These are phyloP conservation scores for Stachybotrys echinatus DNA, from an alignment of 2,329 filamentous ascomycete species.

Conservation along the genomic window DNA sequence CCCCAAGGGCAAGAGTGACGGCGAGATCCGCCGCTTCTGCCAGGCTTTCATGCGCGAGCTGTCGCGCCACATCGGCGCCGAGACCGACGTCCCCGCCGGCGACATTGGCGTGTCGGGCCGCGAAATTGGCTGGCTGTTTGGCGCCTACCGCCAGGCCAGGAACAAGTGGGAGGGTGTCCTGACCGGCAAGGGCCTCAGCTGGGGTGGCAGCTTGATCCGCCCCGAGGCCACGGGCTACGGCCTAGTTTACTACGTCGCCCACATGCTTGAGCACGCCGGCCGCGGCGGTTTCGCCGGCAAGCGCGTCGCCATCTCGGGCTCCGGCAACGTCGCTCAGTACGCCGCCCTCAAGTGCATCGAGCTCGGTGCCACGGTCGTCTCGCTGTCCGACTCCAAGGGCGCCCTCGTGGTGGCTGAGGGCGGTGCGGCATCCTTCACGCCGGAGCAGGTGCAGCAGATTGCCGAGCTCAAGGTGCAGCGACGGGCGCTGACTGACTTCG, in stretches of 20 bases:
- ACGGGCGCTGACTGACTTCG: conserved; percentile 72
- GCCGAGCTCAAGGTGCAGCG: conserved; percentile 82
- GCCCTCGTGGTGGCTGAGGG: conserved; percentile 69
- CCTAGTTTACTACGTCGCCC: conserved; percentile 90
- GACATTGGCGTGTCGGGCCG: conserved; percentile 92
- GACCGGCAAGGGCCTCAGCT: conserved; percentile 88
- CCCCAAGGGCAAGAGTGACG: conserved; percentile 96
- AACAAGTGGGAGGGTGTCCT: conserved; percentile 95
- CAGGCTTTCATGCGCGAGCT: conserved; percentile 94
- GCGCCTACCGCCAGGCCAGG: conserved; percentile 80
- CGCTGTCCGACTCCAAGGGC: conserved; percentile 89
- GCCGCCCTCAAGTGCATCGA: conserved; percentile 94
- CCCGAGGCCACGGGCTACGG: conserved; percentile 97
- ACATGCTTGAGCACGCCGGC: conserved; percentile 92
- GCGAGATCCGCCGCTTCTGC: conserved; percentile 97
- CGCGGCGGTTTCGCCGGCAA: conserved; percentile 85
- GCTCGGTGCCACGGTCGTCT: conserved; percentile 88
- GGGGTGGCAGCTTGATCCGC: conserved; percentile 91
- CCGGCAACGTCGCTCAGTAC: conserved; percentile 97
- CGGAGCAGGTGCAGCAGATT: conserved; percentile 74
- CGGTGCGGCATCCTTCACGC: conserved; percentile 57
- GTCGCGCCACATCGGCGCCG: conserved; percentile 89
- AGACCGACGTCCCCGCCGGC: conserved; percentile 93
- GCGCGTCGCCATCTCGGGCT: conserved; percentile 91
- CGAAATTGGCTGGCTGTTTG: conserved; percentile 94